Evolutionary conservation across 1,284 basidiomycete species (phyloP), one percentile per base, ranked within the genome.

Genomic region (Cryptococcus sp.): DNA sequence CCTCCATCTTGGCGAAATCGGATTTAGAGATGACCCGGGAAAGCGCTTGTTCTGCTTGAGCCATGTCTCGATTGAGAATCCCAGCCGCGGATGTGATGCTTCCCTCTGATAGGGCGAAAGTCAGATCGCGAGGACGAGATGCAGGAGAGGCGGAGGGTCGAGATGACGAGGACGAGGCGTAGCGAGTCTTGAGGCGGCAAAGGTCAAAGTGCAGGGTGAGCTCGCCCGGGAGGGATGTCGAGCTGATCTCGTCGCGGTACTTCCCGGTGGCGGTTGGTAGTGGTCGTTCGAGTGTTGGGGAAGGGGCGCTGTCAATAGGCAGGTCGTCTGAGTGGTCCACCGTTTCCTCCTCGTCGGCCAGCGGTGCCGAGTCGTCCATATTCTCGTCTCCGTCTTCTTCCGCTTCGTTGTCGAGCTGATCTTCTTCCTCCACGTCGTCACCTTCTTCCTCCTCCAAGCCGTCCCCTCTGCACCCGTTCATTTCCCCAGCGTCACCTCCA

Each of bases 21-120:
- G 74, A 68, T 72, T 98, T 97, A 48, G 82, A 79, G 36, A 99
- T 92, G 23, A 90, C 83, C 11, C 93, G 81, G 4, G 88, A 81
- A 2, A 98, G 80, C 0, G 84, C 82, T 35, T 81, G 80, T 16
- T 82, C 83, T 0, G 87, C 90, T 1, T 70, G 67, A 19, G 78
- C 78, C 25, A 84, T 77, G 39, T 83, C 78, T 2, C 76, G 74
- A 40, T 82, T 83, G 0, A 75, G 66, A 0, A 89, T 72, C 2
- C 86, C 81, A 0, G 85, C 86, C 0, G 65, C 68, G 10, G 45
- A 45, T 10, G 50, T 54, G 23, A 53, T 45, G 12, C 56, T 56
- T 18, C 55, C 62, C 43, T 64, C 54, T 4, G 40, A 42, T 3
- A 69, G 26, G 3, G 50, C 43, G 1, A 24, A 54, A 65, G 1